Conservation (phyloP, 352 stramenopile species). For the Globisporangium cederbergense region DNA sequence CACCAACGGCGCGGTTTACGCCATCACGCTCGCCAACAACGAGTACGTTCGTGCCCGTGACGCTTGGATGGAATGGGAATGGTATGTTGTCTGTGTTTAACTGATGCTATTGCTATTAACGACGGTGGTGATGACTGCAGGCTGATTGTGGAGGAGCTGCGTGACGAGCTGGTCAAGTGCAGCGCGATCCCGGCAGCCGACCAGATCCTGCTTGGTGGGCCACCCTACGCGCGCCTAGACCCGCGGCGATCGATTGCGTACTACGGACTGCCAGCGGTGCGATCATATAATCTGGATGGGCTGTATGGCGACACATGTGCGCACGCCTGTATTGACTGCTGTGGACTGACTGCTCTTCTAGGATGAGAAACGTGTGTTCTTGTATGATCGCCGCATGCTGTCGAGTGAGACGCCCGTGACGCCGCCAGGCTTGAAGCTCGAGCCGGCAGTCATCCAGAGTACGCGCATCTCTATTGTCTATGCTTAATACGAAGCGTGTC, state of each 20-base stretch:
- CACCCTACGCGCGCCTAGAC: conserved; percentile 74
- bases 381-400: conserved; percentile 82
- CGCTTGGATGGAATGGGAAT: background rate
- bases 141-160: conserved; percentile 63
- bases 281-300: background rate
- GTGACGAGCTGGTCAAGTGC: conserved; percentile 48
- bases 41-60: conserved; percentile 36
- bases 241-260: conserved; percentile 61
- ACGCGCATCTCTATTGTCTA: background rate
- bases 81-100: background rate
- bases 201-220: conserved; percentile 79
- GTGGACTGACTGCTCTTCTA: conserved; percentile 12
- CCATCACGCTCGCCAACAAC: conserved; percentile 33
- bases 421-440: conserved; percentile 44
- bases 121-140: conserved; percentile 24
- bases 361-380: conserved; percentile 67
- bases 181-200: conserved; percentile 62
- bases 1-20: conserved; percentile 35
- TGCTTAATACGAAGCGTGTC: background rate
- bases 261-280: conserved; percentile 59
- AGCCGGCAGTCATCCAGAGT: conserved; percentile 3
- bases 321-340: background rate
- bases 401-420: conserved; percentile 52
- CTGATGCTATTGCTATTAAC: background rate
- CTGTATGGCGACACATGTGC: background rate